Percentiles rank a stretch among this genome's conserved stretches.
These are phyloP conservation scores for Russula olivacea DNA, from an alignment of 768 basidiomycete species.

Conservation along the genomic window DNA sequence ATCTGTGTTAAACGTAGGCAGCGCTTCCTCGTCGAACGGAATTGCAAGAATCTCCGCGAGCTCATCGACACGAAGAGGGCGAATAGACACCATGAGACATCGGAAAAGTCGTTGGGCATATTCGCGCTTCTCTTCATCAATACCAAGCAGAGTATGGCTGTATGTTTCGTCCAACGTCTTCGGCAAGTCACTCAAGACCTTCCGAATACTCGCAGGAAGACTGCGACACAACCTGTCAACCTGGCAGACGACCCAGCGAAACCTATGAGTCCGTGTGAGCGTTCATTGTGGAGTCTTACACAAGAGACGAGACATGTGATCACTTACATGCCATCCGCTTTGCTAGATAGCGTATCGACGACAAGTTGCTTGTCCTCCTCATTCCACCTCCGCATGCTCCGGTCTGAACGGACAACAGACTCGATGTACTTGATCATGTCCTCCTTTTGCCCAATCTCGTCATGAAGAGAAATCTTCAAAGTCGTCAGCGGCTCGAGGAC, in stretches of 20 bases:
- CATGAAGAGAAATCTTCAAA: not conserved
- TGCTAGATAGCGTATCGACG: not conserved
- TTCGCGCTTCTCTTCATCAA: not conserved
- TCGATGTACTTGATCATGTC: not conserved
- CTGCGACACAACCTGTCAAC: not conserved
- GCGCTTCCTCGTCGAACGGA: not conserved
- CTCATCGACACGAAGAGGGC: conserved; percentile 6
- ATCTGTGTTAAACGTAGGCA: not conserved
- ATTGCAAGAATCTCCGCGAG: conserved; percentile 13
- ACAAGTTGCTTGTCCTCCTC: not conserved
- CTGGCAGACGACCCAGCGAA: conserved; percentile 4
- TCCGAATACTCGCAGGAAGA: not conserved
- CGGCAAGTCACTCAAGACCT: not conserved
- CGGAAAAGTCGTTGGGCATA: conserved; percentile 1
- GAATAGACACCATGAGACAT: conserved; percentile 1
- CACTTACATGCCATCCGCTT: conserved; percentile 16
- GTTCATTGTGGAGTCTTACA: too few species aligned
- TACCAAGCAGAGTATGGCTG: not conserved
- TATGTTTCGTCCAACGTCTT: conserved; percentile 1
- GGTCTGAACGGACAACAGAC: too few species aligned
- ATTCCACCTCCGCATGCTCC: not conserved
- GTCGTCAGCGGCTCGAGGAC: not conserved
- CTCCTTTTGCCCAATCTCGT: not conserved
- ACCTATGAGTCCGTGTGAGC: not conserved
- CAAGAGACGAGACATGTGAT: not conserved